phyloP scores from a whole-genome alignment of 2,329 filamentous ascomycete genomes.

The Alternaria brassicae region DNA sequence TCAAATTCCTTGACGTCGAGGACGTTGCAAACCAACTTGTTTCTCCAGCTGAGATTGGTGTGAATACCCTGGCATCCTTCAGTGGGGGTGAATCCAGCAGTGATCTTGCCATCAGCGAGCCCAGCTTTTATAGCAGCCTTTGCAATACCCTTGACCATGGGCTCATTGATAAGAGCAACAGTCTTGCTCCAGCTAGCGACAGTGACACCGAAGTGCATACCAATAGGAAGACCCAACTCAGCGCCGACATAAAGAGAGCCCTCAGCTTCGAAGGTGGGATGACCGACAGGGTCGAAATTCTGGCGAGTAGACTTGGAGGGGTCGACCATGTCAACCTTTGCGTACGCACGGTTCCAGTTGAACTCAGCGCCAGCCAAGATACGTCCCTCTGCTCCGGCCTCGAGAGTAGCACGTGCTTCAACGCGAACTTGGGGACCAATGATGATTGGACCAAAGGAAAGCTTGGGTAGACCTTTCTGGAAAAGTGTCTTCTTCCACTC shows the following conservation, averaged over 20 bases:
- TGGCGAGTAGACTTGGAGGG: conserved; percentile 1
- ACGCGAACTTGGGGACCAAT: neutral
- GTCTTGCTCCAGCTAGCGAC: neutral
- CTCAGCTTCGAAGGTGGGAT: conserved; percentile 2
- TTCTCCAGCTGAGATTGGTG: conserved; percentile 4
- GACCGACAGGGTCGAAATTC: conserved; percentile 1
- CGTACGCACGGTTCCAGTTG: conserved; percentile 6
- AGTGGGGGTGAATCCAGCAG: neutral
- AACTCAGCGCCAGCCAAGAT: conserved; percentile 4
- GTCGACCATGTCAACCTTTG: conserved; percentile 1
- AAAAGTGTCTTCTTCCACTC: conserved; percentile 4
- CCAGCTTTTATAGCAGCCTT: conserved; percentile 2
- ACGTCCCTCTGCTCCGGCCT: conserved; percentile 1
- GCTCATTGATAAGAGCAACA: conserved; percentile 1
- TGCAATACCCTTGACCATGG: conserved; percentile 5
- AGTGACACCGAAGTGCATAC: conserved; percentile 2
- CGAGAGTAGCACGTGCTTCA: neutral
- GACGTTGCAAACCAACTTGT: neutral
- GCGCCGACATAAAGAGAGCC: conserved; percentile 1
- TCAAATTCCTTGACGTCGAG: conserved; percentile 1
- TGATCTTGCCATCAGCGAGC: neutral
- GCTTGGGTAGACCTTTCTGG: neutral
- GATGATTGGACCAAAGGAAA: neutral
- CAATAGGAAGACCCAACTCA: conserved; percentile 1
- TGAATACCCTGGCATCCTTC: conserved; percentile 5